Evolutionary conservation across 148 eudicot genomes (phyloP).

Genomic region (Rhododendron ferrugineum): DNA sequence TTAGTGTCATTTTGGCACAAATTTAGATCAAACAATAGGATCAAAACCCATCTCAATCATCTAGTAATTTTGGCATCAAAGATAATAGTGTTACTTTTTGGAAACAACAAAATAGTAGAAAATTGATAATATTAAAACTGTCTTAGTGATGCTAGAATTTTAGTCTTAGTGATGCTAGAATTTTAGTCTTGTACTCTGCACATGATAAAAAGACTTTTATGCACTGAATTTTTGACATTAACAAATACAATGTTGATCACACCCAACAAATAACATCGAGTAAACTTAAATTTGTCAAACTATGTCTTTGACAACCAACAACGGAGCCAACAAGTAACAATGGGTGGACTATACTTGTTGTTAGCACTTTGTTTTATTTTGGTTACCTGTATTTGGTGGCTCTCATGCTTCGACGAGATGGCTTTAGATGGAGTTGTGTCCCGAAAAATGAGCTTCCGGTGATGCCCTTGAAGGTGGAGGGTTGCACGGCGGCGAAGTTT

Average conservation of each 20-base stretch:
- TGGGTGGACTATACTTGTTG: neutral
- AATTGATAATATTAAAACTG: no score
- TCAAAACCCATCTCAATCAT: neutral
- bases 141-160: no score
- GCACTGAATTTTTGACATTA: neutral
- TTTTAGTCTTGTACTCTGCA: no score
- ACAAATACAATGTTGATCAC: neutral
- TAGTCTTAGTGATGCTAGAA: no score
- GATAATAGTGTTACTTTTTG: neutral
- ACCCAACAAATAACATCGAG: neutral
- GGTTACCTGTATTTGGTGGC: conserved; percentile 47
- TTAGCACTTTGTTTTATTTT: neutral
- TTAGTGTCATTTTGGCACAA: neutral
- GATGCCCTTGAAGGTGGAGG: conserved; percentile 66
- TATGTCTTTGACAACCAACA: no score
- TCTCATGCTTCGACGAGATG: conserved; percentile 35
- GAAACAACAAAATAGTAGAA: neutral
- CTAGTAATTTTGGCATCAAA: no score
- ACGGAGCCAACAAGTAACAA: neutral
- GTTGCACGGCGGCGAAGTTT: conserved; percentile 67
- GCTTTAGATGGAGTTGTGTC: conserved; percentile 59
- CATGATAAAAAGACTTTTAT: no score
- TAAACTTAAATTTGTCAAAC: neutral
- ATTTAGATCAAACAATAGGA: neutral
- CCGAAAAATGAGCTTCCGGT: conserved; percentile 84